Evolutionary conservation across 345 rosid species (phyloP), one percentile per base, ranked within the genome.

Genomic region (Salix arbutifolia): DNA sequence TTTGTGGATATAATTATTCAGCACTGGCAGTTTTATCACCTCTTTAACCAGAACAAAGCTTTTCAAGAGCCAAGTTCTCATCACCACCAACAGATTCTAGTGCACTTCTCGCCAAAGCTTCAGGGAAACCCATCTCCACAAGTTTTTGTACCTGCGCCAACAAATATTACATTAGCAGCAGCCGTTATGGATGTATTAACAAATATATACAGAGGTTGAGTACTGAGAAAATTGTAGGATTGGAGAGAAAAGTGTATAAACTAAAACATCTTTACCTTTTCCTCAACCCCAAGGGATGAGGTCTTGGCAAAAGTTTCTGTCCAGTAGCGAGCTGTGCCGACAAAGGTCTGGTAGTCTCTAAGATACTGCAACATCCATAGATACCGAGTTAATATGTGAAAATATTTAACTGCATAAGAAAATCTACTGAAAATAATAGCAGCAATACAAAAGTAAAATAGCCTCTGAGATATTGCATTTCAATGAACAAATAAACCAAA

Each of bases 311-410:
- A 96, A 71, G 88, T 85, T 80, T 91, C 97, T 14, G 99, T 96
- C 99, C 99, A 96, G 86, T 96, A 92, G 46, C 97, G 93, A 82
- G 99, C 99, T 26, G 99, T 96, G 74, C 90, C 83, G 42, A 88
- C 86, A 82, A 91, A 96, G 30, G 93, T 93, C 87, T 90, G 97
- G 84, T 92, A 84, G 82, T 92, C 97, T 79, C 82, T 88, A 33
- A 90, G 94, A 82, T 94, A 94, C 98, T 94, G 93, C 85, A 84
- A 76, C 61, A 76, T 25, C 79, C 74, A 77, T 9, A 50, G 18
- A 73, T 8, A 46, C 35, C n/a, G 53, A 74, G 17, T 77, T 18
- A 65, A 69, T 65, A 53, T 50, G 23, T 23, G 52, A 19, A 40
- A 8, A 68, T 13, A 31, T 53, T 26, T 28, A 50, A n/a, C 11